Conservation (phyloP, 352 stramenopile species). For the Phytophthora meadii region DNA sequence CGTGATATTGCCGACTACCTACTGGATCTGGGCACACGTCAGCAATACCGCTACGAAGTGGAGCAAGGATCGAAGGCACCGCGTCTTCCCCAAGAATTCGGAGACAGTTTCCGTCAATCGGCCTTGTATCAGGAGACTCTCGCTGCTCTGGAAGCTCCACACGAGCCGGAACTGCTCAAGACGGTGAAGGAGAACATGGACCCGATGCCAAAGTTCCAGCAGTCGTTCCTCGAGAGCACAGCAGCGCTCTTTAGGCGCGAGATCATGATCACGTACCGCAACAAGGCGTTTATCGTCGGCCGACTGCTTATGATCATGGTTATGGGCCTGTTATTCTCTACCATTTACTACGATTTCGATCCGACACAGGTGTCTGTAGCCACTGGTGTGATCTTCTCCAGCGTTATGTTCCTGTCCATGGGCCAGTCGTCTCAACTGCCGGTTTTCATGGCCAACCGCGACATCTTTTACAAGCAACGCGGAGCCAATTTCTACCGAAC, state of each 20-base stretch:
- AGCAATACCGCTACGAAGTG: constrained; percentile 37
- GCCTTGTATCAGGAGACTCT: constrained; percentile 27
- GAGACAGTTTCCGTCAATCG: constrained; percentile 32
- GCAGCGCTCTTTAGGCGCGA: constrained; percentile 48
- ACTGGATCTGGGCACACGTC: constrained; percentile 30
- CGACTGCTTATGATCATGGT: constrained; percentile 47
- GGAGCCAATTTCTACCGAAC: constrained; percentile 79
- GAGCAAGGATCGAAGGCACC: constrained; percentile 19
- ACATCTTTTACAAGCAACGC: constrained; percentile 84
- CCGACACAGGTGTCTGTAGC: constrained; percentile 45
- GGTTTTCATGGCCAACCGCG: constrained; percentile 64
- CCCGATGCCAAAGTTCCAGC: constrained; percentile 49
- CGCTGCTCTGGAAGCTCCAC: constrained; percentile 30
- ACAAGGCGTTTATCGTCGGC: constrained; percentile 48
- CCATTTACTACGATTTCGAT: constrained; percentile 52
- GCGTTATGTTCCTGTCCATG: constrained; percentile 78
- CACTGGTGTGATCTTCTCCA: constrained; percentile 75
- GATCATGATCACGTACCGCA: constrained; percentile 63
- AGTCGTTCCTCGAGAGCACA: constrained; percentile 39
- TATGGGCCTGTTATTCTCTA: constrained; percentile 53
- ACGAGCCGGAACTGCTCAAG: constrained; percentile 13
- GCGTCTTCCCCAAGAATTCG: constrained; percentile 30
- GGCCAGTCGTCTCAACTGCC: constrained; percentile 71
- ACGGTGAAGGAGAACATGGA: constrained; percentile 21
- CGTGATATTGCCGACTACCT: constrained; percentile 45